These are phyloP conservation scores for Apocynum venetum DNA, from an alignment of 257 asterid species.

Conservation along the genomic window DNA sequence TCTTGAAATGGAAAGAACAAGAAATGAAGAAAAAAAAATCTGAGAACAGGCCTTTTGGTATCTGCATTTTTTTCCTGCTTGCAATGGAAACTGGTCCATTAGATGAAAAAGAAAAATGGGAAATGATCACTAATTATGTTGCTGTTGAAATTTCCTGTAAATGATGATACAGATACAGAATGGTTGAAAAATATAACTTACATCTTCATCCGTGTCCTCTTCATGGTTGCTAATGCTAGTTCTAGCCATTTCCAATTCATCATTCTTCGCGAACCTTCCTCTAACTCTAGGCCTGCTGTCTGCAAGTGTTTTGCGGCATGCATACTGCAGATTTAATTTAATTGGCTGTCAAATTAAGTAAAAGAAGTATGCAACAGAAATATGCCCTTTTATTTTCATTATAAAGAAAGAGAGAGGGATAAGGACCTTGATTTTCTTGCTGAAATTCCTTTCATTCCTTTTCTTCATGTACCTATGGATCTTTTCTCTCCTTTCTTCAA, in stretches of 20 bases:
- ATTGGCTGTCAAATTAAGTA: not conserved
- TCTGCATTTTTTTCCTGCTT: not conserved
- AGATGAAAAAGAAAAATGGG: not conserved
- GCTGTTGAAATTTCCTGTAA: too few species aligned
- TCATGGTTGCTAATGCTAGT: slow-evolving; percentile 45
- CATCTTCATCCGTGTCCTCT: slow-evolving; percentile 59
- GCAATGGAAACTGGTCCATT: not conserved
- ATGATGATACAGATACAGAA: not conserved
- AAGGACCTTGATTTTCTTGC: slow-evolving; percentile 88
- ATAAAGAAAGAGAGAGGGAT: slow-evolving; percentile 1
- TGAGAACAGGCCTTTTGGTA: slow-evolving; percentile 1
- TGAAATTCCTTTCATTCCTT: slow-evolving; percentile 81
- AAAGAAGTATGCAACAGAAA: not conserved
- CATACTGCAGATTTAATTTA: slow-evolving; percentile 48
- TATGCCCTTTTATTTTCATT: not conserved
- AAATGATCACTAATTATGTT: not conserved
- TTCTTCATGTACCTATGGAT: slow-evolving; percentile 82
- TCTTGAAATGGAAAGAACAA: not conserved
- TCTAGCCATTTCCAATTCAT: slow-evolving; percentile 54
- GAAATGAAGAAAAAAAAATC: not conserved
- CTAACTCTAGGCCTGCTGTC: slow-evolving; percentile 90
- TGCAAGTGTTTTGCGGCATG: slow-evolving; percentile 88
- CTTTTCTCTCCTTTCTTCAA: slow-evolving; percentile 81
- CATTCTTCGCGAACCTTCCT: slow-evolving; percentile 87
- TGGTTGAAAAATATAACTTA: slow-evolving; percentile 14